phyloP scores from a whole-genome alignment of 352 stramenopile species.

The Elongisporangium anandrum region DNA sequence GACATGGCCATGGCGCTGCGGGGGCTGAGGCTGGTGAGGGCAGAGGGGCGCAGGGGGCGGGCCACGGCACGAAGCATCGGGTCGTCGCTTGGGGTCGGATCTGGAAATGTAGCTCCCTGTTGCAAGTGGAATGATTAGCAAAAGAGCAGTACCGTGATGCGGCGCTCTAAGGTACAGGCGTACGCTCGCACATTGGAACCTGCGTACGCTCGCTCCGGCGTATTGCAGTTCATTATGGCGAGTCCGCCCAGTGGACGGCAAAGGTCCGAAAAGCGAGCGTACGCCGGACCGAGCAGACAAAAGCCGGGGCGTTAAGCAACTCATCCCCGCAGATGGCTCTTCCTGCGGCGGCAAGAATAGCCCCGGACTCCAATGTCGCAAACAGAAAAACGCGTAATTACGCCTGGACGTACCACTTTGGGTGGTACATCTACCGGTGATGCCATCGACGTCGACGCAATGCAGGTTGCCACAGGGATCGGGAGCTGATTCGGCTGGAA shows the following conservation, averaged over 20 bases:
- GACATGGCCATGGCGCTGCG: slow-evolving; percentile 2
- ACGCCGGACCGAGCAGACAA: slow-evolving; percentile 1
- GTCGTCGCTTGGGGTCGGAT: slow-evolving; percentile 11
- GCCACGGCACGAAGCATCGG: slow-evolving; percentile 17
- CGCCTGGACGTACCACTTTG: neutral
- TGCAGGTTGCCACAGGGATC: neutral
- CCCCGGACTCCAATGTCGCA: neutral
- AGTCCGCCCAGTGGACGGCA: neutral
- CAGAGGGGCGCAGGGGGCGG: slow-evolving; percentile 4
- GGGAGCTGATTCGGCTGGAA: neutral
- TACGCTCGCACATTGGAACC: slow-evolving; percentile 24
- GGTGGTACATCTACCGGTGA: neutral
- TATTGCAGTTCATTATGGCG: neutral
- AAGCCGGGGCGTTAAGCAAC: neutral
- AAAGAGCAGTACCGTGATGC: neutral
- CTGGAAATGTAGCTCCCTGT: neutral
- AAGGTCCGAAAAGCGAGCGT: slow-evolving; percentile 5
- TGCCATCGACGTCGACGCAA: neutral
- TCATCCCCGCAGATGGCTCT: neutral
- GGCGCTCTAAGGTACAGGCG: slow-evolving; percentile 1
- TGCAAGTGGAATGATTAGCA: neutral
- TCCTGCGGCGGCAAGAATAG: neutral
- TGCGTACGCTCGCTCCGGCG: slow-evolving; percentile 14
- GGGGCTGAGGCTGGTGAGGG: slow-evolving; percentile 5
- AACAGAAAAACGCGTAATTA: neutral